Base-by-base conservation (phyloP, 768 basidiomycete species). In the Kwoniella shandongensis region DNA sequence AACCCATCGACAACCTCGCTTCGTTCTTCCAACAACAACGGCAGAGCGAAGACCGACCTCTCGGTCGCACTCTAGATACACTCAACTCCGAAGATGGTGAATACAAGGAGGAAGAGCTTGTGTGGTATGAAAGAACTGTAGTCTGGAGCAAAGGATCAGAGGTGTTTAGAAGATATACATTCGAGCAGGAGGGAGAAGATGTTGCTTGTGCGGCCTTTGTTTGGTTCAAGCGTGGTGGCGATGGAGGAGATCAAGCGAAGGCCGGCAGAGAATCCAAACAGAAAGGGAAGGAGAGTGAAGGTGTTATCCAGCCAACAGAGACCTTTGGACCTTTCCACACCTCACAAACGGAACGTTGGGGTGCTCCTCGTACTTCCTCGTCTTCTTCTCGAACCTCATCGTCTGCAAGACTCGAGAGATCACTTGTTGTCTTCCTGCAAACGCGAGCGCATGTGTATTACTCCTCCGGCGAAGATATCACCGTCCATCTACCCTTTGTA, bases 401-500 rank as follows among this genome's bases (percentile, higher is more conserved):
- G 17, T 23, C 44, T 32, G 29, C 44, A 36, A 41, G 26, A 41
- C 54, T 51, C 38, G 48, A 61, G 42, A 44, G 72, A 32, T 65
- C 70, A 15, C 47, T 77, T 35, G 69, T 75, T 27, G 65, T 77
- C 44, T 67, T 77, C 39, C 61, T 76, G 4, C 56, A 66, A 42
- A 61, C 61, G 15, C 50, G 57, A 20, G 66, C 69, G 4, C 62
- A 70, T 23, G 52, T 77, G 6, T 72, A 73, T 47, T 69, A 61
- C 25, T 53, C 73, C 1, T 66, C 65, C 10, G 76, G 76, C 3
- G 67, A 71, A 20, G 61, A 66, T 35, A 59, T 68, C 29, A 53
- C 63, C 22, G 62, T 76, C 18, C 58, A 67, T 11, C 44, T 76
- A 1, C 76, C 75, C 2, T 76, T 72, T 53, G n/a, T 35, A 8